These are phyloP conservation scores for Erodium trifolium DNA, from an alignment of 441 rosid genomes.

Conservation along the genomic window DNA sequence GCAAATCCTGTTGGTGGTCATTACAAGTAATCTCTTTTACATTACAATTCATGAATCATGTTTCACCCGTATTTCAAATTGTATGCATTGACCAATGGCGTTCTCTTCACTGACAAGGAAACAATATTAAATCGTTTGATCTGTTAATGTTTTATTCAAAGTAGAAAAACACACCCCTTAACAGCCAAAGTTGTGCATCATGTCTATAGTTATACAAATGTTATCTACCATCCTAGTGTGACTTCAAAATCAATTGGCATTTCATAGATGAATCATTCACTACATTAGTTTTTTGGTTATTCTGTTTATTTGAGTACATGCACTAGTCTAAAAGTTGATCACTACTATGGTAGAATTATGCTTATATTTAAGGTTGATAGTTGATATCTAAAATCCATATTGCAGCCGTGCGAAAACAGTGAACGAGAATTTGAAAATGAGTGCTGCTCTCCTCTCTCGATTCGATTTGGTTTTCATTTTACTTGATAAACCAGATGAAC, in stretches of 20 bases:
- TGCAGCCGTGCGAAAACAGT: conserved; percentile 99
- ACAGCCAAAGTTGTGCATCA: conserved; percentile 2
- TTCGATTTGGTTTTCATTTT: conserved; percentile 96
- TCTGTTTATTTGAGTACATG: conserved; percentile 3
- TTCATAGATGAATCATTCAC: not conserved
- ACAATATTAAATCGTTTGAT: not conserved
- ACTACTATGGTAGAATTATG: conserved; percentile 11
- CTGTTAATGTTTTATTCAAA: not conserved
- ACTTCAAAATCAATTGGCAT: not conserved
- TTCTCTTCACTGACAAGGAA: not conserved
- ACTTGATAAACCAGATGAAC: conserved; percentile 93
- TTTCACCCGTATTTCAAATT: not conserved
- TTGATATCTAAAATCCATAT: conserved; percentile 27
- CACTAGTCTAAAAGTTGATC: conserved; percentile 7
- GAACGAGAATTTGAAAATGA: conserved; percentile 94
- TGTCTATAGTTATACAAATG: conserved; percentile 1
- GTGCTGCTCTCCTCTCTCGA: conserved; percentile 90
- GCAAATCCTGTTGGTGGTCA: conserved; percentile 99
- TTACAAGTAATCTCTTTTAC: conserved; percentile 59
- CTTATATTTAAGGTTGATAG: conserved; percentile 2
- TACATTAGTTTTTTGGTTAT: not conserved
- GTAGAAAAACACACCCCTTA: conserved; percentile 4
- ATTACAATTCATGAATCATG: not conserved
- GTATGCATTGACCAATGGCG: not conserved
- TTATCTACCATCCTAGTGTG: not conserved